Base-by-base conservation (phyloP, 257 asterid species). In the Galeopsis tetrahit region DNA sequence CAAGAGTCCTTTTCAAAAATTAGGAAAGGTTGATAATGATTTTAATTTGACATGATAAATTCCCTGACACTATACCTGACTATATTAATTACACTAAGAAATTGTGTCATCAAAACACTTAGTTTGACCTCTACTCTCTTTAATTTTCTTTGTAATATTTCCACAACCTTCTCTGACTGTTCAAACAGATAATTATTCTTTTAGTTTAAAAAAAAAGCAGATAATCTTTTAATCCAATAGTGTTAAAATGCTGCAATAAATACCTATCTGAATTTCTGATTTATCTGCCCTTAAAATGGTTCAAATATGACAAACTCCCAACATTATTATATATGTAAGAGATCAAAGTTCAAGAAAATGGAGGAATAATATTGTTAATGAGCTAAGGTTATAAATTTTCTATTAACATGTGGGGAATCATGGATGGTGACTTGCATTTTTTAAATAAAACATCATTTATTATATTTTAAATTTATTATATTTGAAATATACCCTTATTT, bases 51-150 rank as follows among this genome's bases (percentile, higher is more conserved):
- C 77, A 71, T 66, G 33, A 71, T 71, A 43, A 77, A 64, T 77
- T 59, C 62, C 48, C 78, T 68, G 68, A 68, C 68, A 53, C 2
- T 32, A 68, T 17, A 3, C 60, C 71, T 72, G 72, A 42, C 78
- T 15, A 66, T 10, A 72, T 61, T 13, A 3, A 49, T 42, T 21
- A 66, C 28, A 48, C 52, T 31, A 13, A 69, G 56, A 63, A 36
- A 21, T 57, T 71, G 8, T 63, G 70, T 39, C 53, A 67, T 66
- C 14, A 66, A 70, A 73, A 73, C 79, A 71, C 64, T 66, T 44
- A 44, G 48, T 70, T 75, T 78, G 84, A 80, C 85, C 72, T 77
- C 68, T 57, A 57, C 67, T 78, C 78, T 77, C 13, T 55, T 67
- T 14, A 46, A 68, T 42, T 73, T 14, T 53, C 71, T 42, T 73